These are phyloP conservation scores for Pisolithus albus DNA, from an alignment of 768 basidiomycete genomes.

Conservation along the genomic window DNA sequence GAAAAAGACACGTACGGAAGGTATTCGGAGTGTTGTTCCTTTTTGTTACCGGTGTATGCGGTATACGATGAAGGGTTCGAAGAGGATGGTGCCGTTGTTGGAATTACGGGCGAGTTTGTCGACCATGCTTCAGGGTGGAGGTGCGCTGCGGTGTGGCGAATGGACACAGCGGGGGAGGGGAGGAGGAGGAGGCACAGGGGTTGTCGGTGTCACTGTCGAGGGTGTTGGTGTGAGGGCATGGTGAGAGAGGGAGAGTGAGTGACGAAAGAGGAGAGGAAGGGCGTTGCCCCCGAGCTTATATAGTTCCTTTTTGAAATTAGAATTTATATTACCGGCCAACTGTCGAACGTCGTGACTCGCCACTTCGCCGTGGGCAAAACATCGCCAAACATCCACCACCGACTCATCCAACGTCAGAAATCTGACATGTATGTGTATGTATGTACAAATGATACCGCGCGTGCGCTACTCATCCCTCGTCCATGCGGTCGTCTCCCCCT, in stretches of 20 bases:
- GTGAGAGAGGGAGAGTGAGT: conserved; percentile 17
- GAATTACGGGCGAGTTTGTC: conserved; percentile 75
- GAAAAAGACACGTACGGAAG: conserved; percentile 14
- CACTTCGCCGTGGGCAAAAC: neutral
- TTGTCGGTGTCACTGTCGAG: conserved; percentile 20
- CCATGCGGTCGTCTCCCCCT: conserved; percentile 59
- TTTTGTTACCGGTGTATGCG: conserved; percentile 59
- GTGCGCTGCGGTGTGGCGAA: conserved; percentile 22
- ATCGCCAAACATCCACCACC: conserved; percentile 11
- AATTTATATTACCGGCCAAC: too few relatives aligned
- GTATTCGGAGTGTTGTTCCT: conserved; percentile 13
- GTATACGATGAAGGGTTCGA: conserved; percentile 82
- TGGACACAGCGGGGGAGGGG: conserved; percentile 14
- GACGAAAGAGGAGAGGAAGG: conserved; percentile 4
- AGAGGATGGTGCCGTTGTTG: conserved; percentile 81
- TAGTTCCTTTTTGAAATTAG: conserved; percentile 30
- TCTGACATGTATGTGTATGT: neutral
- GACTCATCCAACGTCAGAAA: too few relatives aligned
- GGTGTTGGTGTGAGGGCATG: conserved; percentile 33
- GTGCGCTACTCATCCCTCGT: conserved; percentile 52
- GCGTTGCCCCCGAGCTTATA: conserved; percentile 31
- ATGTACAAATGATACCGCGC: neutral
- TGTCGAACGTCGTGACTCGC: conserved; percentile 28
- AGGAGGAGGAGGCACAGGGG: conserved; percentile 2
- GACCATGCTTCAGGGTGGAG: conserved; percentile 55